These are phyloP conservation scores for Kodamaea neixiangensis DNA, from an alignment of 805 yeast species.

Conservation along the genomic window DNA sequence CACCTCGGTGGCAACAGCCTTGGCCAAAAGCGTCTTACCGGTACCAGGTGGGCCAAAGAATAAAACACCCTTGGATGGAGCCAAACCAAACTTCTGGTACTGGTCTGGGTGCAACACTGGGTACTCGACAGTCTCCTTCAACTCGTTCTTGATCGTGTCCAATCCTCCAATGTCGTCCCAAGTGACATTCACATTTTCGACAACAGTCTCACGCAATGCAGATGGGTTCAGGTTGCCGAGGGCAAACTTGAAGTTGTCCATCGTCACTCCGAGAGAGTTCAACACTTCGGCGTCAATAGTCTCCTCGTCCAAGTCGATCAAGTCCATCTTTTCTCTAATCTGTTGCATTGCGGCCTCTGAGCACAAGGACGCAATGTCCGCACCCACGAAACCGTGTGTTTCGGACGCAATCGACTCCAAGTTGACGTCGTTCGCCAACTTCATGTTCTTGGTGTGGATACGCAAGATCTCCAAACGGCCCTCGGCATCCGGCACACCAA, in stretches of 20 bases:
- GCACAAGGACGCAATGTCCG: slow-evolving; percentile 96
- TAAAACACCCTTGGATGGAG: slow-evolving; percentile 97
- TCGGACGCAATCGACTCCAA: slow-evolving; percentile 94
- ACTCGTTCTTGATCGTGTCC: slow-evolving; percentile 93
- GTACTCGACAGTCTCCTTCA: slow-evolving; percentile 98
- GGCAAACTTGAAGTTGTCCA: slow-evolving; percentile 98
- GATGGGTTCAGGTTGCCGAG: slow-evolving; percentile 98
- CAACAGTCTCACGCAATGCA: slow-evolving; percentile 98
- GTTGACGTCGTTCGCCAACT: slow-evolving; percentile 91
- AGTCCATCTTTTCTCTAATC: slow-evolving; percentile 98
- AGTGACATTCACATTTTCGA: slow-evolving; percentile 95
- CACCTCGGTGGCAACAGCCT: slow-evolving; percentile 99
- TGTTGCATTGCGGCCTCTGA: slow-evolving; percentile 99
- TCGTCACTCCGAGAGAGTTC: slow-evolving; percentile 95
- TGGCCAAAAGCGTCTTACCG: slow-evolving; percentile 97
- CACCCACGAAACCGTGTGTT: slow-evolving; percentile 99
- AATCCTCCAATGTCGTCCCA: slow-evolving; percentile 99
- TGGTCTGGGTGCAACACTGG: slow-evolving; percentile 99
- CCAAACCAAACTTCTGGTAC: slow-evolving; percentile 95
- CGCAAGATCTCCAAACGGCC: slow-evolving; percentile 96
- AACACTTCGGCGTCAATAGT: slow-evolving; percentile 96
- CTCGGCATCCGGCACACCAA: slow-evolving; percentile 95
- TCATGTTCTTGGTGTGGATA: slow-evolving; percentile 99
- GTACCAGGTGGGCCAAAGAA: slow-evolving; percentile 99
- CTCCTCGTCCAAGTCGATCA: slow-evolving; percentile 93